phyloP scores from a whole-genome alignment of 2,329 filamentous ascomycete species.

The Exophiala xenobiotica region DNA sequence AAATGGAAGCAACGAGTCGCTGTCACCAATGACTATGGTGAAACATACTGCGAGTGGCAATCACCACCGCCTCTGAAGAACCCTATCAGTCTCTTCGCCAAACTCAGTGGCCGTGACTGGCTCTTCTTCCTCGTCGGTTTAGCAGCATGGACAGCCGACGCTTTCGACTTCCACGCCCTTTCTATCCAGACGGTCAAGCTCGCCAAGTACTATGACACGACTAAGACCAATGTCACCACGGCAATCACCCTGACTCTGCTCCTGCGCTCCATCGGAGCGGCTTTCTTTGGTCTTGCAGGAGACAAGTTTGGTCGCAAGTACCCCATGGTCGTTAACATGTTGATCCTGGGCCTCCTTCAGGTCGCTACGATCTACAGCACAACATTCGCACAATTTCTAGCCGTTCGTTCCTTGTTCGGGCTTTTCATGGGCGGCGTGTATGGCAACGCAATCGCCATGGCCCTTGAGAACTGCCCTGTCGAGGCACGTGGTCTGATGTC shows the following conservation, averaged over 20 bases:
- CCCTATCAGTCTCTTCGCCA: constrained; percentile 66
- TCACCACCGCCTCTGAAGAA: constrained; percentile 65
- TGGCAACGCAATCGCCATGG: constrained; percentile 76
- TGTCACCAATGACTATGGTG: constrained; percentile 63
- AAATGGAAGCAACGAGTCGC: constrained; percentile 72
- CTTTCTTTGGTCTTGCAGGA: constrained; percentile 71
- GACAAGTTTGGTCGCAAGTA: constrained; percentile 80
- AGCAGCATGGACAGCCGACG: constrained; percentile 74
- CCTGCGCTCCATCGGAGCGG: constrained; percentile 71
- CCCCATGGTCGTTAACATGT: constrained; percentile 80
- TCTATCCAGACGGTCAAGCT: constrained; percentile 76
- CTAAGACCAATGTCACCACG: constrained; percentile 69
- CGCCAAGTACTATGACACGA: constrained; percentile 56
- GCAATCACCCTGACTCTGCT: constrained; percentile 75
- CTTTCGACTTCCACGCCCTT: constrained; percentile 80
- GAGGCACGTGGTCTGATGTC: constrained; percentile 77
- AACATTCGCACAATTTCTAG: constrained; percentile 73
- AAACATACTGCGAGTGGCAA: constrained; percentile 67
- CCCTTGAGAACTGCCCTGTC: constrained; percentile 68
- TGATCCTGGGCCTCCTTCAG: constrained; percentile 68
- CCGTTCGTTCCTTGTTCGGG: constrained; percentile 70
- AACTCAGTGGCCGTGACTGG: constrained; percentile 67
- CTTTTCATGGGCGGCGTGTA: constrained; percentile 81
- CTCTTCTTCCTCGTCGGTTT: constrained; percentile 74
- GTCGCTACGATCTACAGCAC: constrained; percentile 74